Evolutionary conservation across 2,329 filamentous ascomycete species (phyloP).

Genomic region (Verticillium tricorpus): DNA sequence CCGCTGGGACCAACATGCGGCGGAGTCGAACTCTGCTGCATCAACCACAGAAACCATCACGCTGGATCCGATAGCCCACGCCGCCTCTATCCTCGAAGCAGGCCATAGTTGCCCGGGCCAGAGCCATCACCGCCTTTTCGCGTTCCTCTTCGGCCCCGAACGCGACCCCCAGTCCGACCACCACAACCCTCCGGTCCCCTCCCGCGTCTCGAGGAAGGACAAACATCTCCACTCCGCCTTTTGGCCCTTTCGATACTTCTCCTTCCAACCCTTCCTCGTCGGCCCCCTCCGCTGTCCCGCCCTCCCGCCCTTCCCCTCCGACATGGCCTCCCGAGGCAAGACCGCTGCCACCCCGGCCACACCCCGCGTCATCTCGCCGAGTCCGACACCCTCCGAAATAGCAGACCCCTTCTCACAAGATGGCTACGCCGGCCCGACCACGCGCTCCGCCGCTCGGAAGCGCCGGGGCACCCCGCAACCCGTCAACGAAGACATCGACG

Average conservation of each 20-base stretch:
- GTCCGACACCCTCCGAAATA: conserved; percentile 65
- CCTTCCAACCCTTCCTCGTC: conserved; percentile 45
- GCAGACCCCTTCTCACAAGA: conserved; percentile 45
- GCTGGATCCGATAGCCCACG: conserved; percentile 51
- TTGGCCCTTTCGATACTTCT: conserved; percentile 44
- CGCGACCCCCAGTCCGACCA: conserved; percentile 12
- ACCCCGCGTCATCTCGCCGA: conserved; percentile 85
- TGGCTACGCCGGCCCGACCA: conserved; percentile 68
- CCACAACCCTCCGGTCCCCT: conserved; percentile 3
- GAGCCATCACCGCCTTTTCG: conserved; percentile 18
- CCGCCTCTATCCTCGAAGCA: conserved; percentile 27
- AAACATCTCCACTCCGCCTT: conserved; percentile 41
- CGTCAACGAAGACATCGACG: conserved; percentile 55
- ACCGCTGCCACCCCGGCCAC: conserved; percentile 68
- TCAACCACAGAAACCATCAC: conserved; percentile 35
- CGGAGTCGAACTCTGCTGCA: conserved; percentile 54
- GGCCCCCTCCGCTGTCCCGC: conserved; percentile 52
- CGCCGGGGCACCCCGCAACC: conserved; percentile 51
- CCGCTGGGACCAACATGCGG: conserved; percentile 44
- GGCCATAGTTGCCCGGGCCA: conserved; percentile 2
- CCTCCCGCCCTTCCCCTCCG: conserved; percentile 55
- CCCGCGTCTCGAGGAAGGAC: conserved; percentile 44
- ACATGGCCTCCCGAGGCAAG: conserved; percentile 48
- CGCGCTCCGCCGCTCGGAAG: conserved; percentile 65
- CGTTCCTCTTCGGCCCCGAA: conserved; percentile 13